Conservation (phyloP, 768 basidiomycete genomes). For the Podaxis sp. region DNA sequence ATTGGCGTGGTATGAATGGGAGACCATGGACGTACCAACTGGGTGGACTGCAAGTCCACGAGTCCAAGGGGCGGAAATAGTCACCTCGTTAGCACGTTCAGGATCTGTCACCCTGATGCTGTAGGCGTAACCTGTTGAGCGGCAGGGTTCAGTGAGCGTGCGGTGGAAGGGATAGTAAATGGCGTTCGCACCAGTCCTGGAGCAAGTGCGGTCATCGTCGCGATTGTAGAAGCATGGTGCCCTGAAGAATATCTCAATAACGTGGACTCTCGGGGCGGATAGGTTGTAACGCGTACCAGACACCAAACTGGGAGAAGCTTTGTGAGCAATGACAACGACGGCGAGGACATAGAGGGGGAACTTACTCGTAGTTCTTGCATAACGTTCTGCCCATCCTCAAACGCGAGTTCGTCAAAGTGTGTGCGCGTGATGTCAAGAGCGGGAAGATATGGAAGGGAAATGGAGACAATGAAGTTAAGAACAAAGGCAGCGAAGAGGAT, state of each 20-base stretch:
- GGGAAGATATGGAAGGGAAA: conserved; percentile 70
- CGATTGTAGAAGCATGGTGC: conserved; percentile 54
- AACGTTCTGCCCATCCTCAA: conserved; percentile 23
- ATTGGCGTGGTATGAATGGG: not conserved
- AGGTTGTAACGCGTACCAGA: conserved; percentile 49
- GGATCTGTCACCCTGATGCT: conserved; percentile 38
- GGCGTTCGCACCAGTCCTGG: conserved; percentile 39
- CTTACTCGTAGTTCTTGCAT: conserved; percentile 57
- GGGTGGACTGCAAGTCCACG: conserved; percentile 75
- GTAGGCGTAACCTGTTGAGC: conserved; percentile 54
- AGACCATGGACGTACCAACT: conserved; percentile 50
- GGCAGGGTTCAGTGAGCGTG: not conserved
- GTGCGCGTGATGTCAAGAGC: conserved; percentile 67
- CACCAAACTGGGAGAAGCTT: conserved; percentile 52
- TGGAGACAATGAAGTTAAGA: conserved; percentile 64
- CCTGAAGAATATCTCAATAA: conserved; percentile 37
- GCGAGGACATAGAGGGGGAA: conserved; percentile 18
- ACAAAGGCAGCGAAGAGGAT: conserved; percentile 58
- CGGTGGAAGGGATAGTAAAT: not conserved
- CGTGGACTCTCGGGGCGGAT: not conserved
- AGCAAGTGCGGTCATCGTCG: conserved; percentile 49
- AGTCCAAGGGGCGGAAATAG: conserved; percentile 63
- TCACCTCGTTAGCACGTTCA: conserved; percentile 31
- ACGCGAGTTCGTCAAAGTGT: conserved; percentile 39
- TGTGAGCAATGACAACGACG: conserved; percentile 1